Conservation (phyloP, 306 rosid species). For the Canavalia ensiformis region DNA sequence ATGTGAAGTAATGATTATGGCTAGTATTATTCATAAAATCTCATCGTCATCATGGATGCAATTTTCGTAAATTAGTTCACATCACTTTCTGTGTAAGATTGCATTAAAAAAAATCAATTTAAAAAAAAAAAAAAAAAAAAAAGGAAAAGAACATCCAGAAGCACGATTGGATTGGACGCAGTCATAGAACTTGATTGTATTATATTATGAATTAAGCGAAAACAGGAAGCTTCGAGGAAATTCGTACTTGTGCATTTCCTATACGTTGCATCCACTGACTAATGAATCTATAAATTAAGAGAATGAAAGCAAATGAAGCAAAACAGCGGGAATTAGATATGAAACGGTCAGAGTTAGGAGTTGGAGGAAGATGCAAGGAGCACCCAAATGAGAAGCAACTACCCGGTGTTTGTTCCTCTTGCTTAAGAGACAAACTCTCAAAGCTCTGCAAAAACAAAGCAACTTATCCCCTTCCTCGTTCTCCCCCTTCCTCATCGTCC, state of each 20-base stretch:
- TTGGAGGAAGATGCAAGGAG: slow-evolving; percentile 53
- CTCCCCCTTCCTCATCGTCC: neutral
- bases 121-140: neutral
- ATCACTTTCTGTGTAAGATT: neutral
- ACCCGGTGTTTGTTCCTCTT: slow-evolving; percentile 70
- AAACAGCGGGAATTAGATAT: slow-evolving; percentile 36
- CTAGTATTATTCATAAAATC: neutral
- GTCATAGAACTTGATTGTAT: slow-evolving; percentile 35
- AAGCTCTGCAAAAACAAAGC: slow-evolving; percentile 49
- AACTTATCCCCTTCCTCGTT: slow-evolving; percentile 17
- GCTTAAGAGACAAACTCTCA: slow-evolving; percentile 68
- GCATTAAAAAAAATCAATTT: neutral
- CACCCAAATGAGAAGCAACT: slow-evolving; percentile 56
- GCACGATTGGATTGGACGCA: slow-evolving; percentile 44
- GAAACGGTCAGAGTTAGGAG: slow-evolving; percentile 61
- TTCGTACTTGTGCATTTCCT: neutral
- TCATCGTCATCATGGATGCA: too few species aligned
- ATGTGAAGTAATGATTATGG: neutral
- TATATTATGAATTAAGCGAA: neutral
- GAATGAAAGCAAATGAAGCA: neutral
- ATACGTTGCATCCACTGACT: slow-evolving; percentile 5
- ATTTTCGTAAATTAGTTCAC: neutral
- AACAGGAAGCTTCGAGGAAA: slow-evolving; percentile 47
- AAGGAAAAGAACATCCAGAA: neutral
- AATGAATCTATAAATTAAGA: slow-evolving; percentile 45